A percentile compares a stretch with the other conserved stretches of the same genome.
phyloP scores from a whole-genome alignment of 2,329 filamentous ascomycete genomes.

The Alternaria ventricosa region DNA sequence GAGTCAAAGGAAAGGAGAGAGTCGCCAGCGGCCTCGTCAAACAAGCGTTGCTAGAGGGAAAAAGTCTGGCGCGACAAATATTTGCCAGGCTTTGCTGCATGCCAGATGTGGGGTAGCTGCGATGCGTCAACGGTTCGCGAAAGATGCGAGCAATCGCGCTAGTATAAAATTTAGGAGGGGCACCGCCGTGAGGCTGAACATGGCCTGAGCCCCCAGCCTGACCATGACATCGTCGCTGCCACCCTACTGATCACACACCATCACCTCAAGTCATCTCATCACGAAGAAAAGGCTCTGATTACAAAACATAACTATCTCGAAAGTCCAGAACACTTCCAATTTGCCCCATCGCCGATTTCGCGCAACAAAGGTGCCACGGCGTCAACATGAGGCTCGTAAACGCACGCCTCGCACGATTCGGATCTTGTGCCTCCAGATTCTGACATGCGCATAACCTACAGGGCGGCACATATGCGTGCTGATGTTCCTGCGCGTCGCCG shows the following conservation, averaged over 20 bases:
- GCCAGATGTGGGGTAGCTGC: slow-evolving; percentile 32
- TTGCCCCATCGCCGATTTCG: neutral
- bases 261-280: neutral
- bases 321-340: neutral
- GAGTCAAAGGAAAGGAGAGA: slow-evolving; percentile 40
- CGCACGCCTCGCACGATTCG: slow-evolving; percentile 3
- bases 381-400: slow-evolving; percentile 3
- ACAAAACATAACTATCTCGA: neutral
- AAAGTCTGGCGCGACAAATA: slow-evolving; percentile 27
- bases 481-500: slow-evolving; percentile 10
- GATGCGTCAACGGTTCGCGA: slow-evolving; percentile 34
- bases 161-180: slow-evolving; percentile 38
- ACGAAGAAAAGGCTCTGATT: neutral
- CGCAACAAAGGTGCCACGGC: slow-evolving; percentile 15
- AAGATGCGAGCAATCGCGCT: slow-evolving; percentile 24
- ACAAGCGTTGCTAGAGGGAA: slow-evolving; percentile 31
- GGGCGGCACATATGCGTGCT: slow-evolving; percentile 1
- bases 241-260: neutral
- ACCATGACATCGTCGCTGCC: neutral
- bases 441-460: slow-evolving; percentile 9
- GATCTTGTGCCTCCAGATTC: slow-evolving; percentile 4
- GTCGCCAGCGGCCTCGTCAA: slow-evolving; percentile 45
- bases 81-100: slow-evolving; percentile 33
- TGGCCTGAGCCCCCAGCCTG: neutral
- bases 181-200: neutral